Conservation (phyloP, 108 stramenopile species). For the Epithemia pelagica region DNA sequence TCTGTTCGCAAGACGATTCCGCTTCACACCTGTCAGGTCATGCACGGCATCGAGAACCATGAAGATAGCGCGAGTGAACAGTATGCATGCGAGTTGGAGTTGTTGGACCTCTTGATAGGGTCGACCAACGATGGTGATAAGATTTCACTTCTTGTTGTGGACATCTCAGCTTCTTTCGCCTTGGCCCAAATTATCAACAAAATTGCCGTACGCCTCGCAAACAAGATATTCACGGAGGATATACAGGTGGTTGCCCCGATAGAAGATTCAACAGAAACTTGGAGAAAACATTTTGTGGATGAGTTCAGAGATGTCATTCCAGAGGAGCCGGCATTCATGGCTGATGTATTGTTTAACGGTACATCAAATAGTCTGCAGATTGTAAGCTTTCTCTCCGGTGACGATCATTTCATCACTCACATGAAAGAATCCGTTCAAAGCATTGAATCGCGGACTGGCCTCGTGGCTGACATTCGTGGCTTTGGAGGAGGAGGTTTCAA, state of each 20-base stretch:
- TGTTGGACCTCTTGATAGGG: neutral
- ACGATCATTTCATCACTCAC: constrained; percentile 11
- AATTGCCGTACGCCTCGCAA: constrained; percentile 7
- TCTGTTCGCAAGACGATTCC: neutral
- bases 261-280: constrained; percentile 6
- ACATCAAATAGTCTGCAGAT: constrained; percentile 21
- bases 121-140: neutral
- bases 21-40: constrained; percentile 5
- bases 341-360: constrained; percentile 22
- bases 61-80: neutral
- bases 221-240: constrained; percentile 1
- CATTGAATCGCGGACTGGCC: constrained; percentile 2
- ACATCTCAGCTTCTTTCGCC: constrained; percentile 10
- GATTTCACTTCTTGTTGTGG: constrained; percentile 25
- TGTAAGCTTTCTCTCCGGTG: constrained; percentile 9
- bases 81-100: constrained; percentile 28
- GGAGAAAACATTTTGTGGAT: constrained; percentile 22
- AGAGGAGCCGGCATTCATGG: constrained; percentile 19
- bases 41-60: neutral
- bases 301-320: constrained; percentile 22
- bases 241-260: constrained; percentile 4
- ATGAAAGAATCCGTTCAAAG: constrained; percentile 1
- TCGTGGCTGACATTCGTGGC: constrained; percentile 7
- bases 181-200: constrained; percentile 23
- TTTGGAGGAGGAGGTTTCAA: neutral